Percentiles rank a stretch among this genome's conserved stretches.
Evolutionary conservation across 768 basidiomycete genomes (phyloP).

Genomic region (Leccinum obscurum): DNA sequence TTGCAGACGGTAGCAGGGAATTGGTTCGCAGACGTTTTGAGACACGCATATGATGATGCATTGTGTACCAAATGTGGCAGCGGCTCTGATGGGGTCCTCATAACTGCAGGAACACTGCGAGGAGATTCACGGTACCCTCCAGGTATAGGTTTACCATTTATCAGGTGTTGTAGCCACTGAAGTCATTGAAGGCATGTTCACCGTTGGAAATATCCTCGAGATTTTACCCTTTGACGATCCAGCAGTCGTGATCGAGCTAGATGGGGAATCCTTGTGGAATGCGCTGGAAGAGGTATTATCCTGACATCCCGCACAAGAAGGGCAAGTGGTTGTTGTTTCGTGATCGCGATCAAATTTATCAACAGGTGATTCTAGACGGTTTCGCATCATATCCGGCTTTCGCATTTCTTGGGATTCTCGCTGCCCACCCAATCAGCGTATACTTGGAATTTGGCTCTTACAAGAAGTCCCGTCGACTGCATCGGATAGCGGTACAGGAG

Average conservation of each 20-base stretch:
- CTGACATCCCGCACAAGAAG: slow-evolving; percentile 90
- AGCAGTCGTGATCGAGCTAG: slow-evolving; percentile 75
- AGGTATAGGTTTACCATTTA: slow-evolving; percentile 42
- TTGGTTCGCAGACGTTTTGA: slow-evolving; percentile 83
- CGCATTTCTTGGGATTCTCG: slow-evolving; percentile 87
- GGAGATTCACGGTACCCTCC: slow-evolving; percentile 86
- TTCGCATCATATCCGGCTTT: slow-evolving; percentile 84
- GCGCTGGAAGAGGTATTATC: slow-evolving; percentile 69
- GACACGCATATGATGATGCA: slow-evolving; percentile 80
- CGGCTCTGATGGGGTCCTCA: slow-evolving; percentile 78
- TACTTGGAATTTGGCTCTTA: slow-evolving; percentile 69
- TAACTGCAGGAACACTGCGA: slow-evolving; percentile 81
- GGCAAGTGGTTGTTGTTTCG: slow-evolving; percentile 43
- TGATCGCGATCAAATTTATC: not conserved
- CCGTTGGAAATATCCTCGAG: slow-evolving; percentile 84
- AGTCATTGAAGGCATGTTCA: slow-evolving; percentile 57
- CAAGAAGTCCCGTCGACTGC: slow-evolving; percentile 32
- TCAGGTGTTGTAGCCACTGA: not conserved
- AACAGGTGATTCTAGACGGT: slow-evolving; percentile 54
- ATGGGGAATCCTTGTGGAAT: slow-evolving; percentile 78
- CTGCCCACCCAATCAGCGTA: slow-evolving; percentile 64
- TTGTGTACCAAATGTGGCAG: slow-evolving; percentile 55
- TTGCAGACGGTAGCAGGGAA: slow-evolving; percentile 67
- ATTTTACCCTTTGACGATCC: slow-evolving; percentile 90
- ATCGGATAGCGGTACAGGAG: slow-evolving; percentile 23